Evolutionary conservation across 371 early-diverging fungal genomes (phyloP), one percentile per base, ranked within the genome.

Genomic region (Circinella minor): DNA sequence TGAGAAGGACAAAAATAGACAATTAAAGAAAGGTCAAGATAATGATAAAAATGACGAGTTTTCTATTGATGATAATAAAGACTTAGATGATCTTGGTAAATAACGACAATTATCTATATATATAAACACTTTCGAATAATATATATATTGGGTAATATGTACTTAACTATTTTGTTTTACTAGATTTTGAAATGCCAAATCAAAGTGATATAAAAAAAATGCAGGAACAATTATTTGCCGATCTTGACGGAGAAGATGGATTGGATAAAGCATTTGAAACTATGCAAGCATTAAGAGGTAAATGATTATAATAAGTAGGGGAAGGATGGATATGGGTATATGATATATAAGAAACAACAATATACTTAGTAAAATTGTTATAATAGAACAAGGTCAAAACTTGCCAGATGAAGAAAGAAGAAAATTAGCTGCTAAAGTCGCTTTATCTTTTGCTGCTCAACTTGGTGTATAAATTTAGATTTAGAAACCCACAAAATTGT

Each of bases 241-340:
- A 76, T 38, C 75, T 90, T 69, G 89, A 89, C 60, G 85, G 81
- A 4, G 90, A 90, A n/a, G 92, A 89, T 71, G 91, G 89, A 10
- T 69, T 92, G 61, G 88, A 88, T 39, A 87, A 84, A 55, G 85
- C 90, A 11, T 73, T 89, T 68, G 73, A 81, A 20, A 74, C 81
- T 4, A 73, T 90, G 49, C 84, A 84, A 68, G 77, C 82, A 8
- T 77, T 90, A 63, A 71, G 88, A 81, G 89, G 90, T 89, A 83
- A 65, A 49, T 60, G 18, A 7, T 3, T 20, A 27, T 27, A 1
- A 27, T 27, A 27, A 27, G 27, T 27, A 27, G 27, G 27, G 27
- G 27, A 27, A 27, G 27, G 27, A 2, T 2, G 27, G 27, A 27
- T 27, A 27, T 27, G 27, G 0, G 27, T 27, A 27, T 27, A 27